These are phyloP conservation scores for Chalciporus sphaerocephalus DNA, from an alignment of 768 basidiomycete genomes.

Conservation along the genomic window DNA sequence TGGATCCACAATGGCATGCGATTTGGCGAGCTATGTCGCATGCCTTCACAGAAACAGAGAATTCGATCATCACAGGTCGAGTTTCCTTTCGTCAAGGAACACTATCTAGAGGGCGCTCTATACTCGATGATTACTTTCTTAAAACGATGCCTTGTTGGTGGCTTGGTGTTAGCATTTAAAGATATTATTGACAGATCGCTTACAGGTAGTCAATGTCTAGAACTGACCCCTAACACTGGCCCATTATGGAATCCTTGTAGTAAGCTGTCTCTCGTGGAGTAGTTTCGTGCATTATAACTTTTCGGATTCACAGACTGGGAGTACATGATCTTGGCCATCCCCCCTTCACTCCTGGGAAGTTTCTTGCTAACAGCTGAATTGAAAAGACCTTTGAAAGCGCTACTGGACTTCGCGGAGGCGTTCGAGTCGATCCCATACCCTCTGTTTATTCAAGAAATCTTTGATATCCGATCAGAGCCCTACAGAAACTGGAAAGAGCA, in stretches of 20 bases:
- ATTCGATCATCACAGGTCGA: neutral
- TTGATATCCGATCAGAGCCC: conserved; percentile 13
- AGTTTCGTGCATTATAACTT: neutral
- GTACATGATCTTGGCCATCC: conserved; percentile 8
- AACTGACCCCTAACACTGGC: conserved; percentile 12
- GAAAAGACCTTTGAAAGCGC: conserved; percentile 5
- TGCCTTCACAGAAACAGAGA: conserved; percentile 1
- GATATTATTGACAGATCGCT: neutral
- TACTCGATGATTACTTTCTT: conserved; percentile 18
- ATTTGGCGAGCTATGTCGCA: conserved; percentile 11
- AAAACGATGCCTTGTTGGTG: conserved; percentile 23
- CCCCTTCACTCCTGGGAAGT: neutral
- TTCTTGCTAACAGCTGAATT: conserved; percentile 5
- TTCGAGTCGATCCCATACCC: conserved; percentile 8
- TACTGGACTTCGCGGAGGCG: conserved; percentile 3
- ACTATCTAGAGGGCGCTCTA: conserved; percentile 7
- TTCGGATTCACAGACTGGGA: conserved; percentile 14
- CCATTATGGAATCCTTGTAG: conserved; percentile 26
- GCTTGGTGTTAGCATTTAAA: neutral
- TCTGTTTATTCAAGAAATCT: conserved; percentile 13
- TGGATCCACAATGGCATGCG: conserved; percentile 2
- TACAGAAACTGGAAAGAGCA: conserved; percentile 28
- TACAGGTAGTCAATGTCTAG: conserved; percentile 10
- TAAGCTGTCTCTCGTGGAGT: conserved; percentile 12
- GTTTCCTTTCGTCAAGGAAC: neutral